Conservation (phyloP, 257 asterid species). For the Handroanthus guayacan region DNA sequence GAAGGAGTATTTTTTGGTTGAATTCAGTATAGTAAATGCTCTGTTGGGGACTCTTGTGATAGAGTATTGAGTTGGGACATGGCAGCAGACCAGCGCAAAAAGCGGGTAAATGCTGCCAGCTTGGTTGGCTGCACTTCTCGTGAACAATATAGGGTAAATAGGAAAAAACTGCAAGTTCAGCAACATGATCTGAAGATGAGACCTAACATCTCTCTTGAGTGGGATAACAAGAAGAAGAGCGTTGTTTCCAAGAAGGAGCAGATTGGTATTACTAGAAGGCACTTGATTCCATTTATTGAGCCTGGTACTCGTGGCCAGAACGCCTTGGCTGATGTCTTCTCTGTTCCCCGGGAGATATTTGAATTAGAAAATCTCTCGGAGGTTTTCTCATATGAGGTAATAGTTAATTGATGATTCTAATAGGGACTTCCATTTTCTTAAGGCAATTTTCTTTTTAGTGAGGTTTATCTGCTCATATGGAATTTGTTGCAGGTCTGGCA, state of each 20-base stretch:
- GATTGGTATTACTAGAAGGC: conserved; percentile 76
- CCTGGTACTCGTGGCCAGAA: conserved; percentile 48
- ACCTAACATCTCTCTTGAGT: conserved; percentile 73
- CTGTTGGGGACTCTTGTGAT: conserved; percentile 36
- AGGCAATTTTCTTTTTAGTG: conserved; percentile 20
- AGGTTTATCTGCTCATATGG: conserved; percentile 33
- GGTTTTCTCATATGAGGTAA: conserved; percentile 79
- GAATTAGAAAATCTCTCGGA: conserved; percentile 63
- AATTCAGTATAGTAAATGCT: conserved; percentile 42
- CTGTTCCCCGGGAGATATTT: conserved; percentile 80
- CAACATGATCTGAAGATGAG: conserved; percentile 55
- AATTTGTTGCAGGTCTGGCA: conserved; percentile 81
- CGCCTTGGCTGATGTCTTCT: conserved; percentile 73
- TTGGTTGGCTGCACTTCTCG: conserved; percentile 60
- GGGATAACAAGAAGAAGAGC: conserved; percentile 78
- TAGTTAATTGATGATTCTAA: conserved; percentile 2
- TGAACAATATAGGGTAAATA: conserved; percentile 60
- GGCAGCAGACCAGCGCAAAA: conserved; percentile 85
- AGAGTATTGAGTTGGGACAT: conserved; percentile 47
- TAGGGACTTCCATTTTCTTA: conserved; percentile 26
- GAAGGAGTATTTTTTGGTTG: conserved; percentile 26
- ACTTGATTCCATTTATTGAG: conserved; percentile 64
- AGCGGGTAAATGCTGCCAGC: conserved; percentile 62
- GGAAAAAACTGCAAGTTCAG: conserved; percentile 56
- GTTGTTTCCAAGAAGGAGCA: conserved; percentile 91